Evolutionary conservation across 495 filamentous ascomycete species (phyloP), one percentile per base, ranked within the genome.

Genomic region (Parathielavia appendiculata): DNA sequence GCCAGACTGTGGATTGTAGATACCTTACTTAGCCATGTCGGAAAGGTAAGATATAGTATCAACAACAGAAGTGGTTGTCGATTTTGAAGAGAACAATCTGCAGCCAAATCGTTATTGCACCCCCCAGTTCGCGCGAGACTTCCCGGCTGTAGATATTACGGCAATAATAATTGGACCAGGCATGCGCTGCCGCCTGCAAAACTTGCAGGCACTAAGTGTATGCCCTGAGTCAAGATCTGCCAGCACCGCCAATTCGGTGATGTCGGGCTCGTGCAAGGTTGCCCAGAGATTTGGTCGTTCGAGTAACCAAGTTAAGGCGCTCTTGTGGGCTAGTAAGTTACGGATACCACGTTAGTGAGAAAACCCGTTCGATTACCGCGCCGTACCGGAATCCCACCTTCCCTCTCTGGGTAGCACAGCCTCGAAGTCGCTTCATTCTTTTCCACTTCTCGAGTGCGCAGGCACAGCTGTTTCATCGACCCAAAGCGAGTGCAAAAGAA

Each of bases 381-480:
- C n/a, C n/a, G n/a, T n/a, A n/a, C n/a, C n/a, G 13, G 45, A 13
- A 43, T 26, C 45, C 45, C 23, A 16, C 23, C 14, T 32, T 1
- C 45, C 45, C 11, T 32, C 23, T 47, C 9, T 47, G 45, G 23
- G 58, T 26, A 30, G 43, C 59, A 61, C 59, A 61, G 59, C 59
- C 59, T 57, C 59, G 47, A 39, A 17, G 1, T 43, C 16, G 5
- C 3, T 17, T 43, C 40, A 14, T 1, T 26, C 11, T 30, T 45
- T 22, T n/a, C 43, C 53, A 20, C 32, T 47, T 30, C 38, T 34
- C 50, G 40, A 26, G 26, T 44, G 50, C 45, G 44, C 56, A n/a
- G 60, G 60, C 60, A 56, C 60, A 63, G 60, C 40, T 46, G 60
- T 63, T 63, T 63, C 60, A 59, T 30, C 26, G 26, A 44, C 46